These are phyloP conservation scores for Nymphaea colorata DNA, from an alignment of 164 flowering plant genomes.

Conservation along the genomic window DNA sequence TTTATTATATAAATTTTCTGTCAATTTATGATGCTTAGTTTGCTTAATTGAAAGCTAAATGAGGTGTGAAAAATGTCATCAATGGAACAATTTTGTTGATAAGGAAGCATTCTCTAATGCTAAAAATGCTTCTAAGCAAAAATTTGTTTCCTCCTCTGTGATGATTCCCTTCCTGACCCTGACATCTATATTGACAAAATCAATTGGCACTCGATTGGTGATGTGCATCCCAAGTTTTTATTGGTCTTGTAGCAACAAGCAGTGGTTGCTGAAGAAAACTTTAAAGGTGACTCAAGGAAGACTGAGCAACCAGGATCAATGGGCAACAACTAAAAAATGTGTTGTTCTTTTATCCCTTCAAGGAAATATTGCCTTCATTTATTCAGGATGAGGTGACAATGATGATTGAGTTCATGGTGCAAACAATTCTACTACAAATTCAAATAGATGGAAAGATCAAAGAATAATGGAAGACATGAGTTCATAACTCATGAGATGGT, in stretches of 20 bases:
- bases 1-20: too few relatives aligned
- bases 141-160: constrained; percentile 29
- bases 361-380: too few relatives aligned
- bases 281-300: too few relatives aligned
- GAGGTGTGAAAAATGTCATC: neutral
- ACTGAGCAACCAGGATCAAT: neutral
- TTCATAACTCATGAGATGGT: too few relatives aligned
- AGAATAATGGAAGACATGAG: too few relatives aligned
- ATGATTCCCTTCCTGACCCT: constrained; percentile 41
- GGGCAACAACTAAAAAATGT: constrained; percentile 5
- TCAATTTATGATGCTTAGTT: too few relatives aligned
- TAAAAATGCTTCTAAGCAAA: constrained; percentile 43
- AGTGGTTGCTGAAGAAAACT: constrained; percentile 13
- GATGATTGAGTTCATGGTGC: constrained; percentile 4
- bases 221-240: constrained; percentile 35
- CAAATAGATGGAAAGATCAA: too few relatives aligned
- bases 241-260: constrained; percentile 21
- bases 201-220: constrained; percentile 29
- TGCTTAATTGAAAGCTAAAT: too few relatives aligned
- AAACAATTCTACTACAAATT: too few relatives aligned
- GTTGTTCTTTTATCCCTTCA: neutral
- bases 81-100: constrained; percentile 65
- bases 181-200: constrained; percentile 46
- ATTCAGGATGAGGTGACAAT: constrained; percentile 22
- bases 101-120: constrained; percentile 59